Evolutionary conservation across 768 basidiomycete genomes (phyloP), one percentile per base, ranked within the genome.

Genomic region (Termitomyces sp.): DNA sequence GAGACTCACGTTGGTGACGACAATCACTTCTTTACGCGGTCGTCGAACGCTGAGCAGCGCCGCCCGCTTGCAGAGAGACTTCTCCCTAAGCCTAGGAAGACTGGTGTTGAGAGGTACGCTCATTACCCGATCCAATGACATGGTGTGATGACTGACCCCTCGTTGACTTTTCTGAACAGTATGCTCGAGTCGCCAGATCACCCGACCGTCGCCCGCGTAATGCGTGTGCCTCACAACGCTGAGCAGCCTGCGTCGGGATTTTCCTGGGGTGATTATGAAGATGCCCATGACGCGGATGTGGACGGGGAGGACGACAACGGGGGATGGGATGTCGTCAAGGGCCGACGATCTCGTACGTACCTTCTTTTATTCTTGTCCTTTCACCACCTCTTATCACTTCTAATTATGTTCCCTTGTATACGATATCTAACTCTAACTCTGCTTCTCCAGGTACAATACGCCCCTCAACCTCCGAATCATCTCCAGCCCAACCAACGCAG

Each of bases 241-340:
- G 84, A 87, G 56, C 75, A 77, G 44, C 86, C 88, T 16, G 84
- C 82, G 8, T 70, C 76, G 6, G 88, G 89, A 0, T 88, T 87
- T 68, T 83, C 87, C 0, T 89, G 87, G 89, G 85, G 73, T 0
- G 89, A 91, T 73, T 91, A 91, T 66, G 90, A 91, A 58, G 87
- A 90, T 54, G 82, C 82, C 23, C 78, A 81, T 53, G 67, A 67
- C 18, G 72, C 63, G 36, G 68, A 71, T 41, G 78, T 72, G 12
- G 78, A 76, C n/a, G 79, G 79, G 51, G 85, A 85, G 47, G 84
- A 82, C 5, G 87, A 85, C 59, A 90, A 90, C 56, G 89, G 87
- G 53, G 88, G 85, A 2, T 93, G 91, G 92, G 88, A 84, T 26
- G 82, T 91, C 46, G 89, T 93, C 64, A 82, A 77, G 72, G 82